phyloP scores from a whole-genome alignment of 345 rosid genomes.

The Lagerstroemia speciosa region DNA sequence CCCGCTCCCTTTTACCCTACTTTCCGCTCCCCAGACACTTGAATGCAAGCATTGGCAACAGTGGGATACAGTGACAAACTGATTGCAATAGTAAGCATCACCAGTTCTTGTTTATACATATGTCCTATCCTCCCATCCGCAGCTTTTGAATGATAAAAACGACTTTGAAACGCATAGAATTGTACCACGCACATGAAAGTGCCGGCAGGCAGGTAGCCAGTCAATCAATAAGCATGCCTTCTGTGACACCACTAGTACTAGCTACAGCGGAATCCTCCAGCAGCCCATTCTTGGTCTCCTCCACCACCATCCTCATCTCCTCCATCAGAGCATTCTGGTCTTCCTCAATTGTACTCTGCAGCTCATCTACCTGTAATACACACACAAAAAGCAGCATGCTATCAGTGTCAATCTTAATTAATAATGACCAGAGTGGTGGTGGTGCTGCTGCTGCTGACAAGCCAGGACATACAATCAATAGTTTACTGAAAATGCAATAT shows the following conservation, averaged over 20 bases:
- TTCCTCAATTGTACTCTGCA: slow-evolving; percentile 82
- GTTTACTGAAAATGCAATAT: neutral
- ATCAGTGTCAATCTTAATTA: neutral
- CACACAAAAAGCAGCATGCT: neutral
- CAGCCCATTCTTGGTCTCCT: slow-evolving; percentile 59
- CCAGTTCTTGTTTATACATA: too few relatives aligned
- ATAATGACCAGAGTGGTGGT: neutral
- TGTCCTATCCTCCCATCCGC: too few relatives aligned
- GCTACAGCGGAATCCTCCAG: slow-evolving; percentile 27
- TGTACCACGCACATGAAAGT: neutral
- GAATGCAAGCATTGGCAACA: neutral
- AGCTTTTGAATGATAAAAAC: too few relatives aligned
- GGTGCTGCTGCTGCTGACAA: too few relatives aligned
- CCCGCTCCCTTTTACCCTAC: too few relatives aligned
- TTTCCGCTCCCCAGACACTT: too few relatives aligned
- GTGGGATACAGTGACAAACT: too few relatives aligned
- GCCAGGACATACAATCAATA: neutral
- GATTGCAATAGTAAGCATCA: too few relatives aligned
- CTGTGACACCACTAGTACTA: slow-evolving; percentile 31
- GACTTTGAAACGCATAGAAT: neutral
- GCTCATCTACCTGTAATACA: slow-evolving; percentile 68
- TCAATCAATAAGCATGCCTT: slow-evolving; percentile 54
- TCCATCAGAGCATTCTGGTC: slow-evolving; percentile 83
- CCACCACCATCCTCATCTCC: slow-evolving; percentile 67
- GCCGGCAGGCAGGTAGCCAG: neutral